phyloP scores from a whole-genome alignment of 2,329 filamentous ascomycete genomes.

The Stagonosporopsis cucurbitacearum region DNA sequence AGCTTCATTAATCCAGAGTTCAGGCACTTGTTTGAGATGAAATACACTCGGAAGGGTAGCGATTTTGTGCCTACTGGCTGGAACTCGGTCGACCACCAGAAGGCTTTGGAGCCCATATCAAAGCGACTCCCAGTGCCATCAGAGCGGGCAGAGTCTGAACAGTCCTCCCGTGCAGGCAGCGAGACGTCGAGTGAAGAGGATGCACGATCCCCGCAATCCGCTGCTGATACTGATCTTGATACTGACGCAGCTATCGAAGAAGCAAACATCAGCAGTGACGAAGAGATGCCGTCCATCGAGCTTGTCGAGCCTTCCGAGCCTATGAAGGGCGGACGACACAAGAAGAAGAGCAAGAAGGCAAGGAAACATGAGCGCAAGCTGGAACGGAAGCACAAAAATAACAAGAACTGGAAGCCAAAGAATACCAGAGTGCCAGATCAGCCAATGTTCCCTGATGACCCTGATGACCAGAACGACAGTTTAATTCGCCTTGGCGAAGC shows the following conservation, averaged over 20 bases:
- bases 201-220: constrained; percentile 36
- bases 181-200: constrained; percentile 47
- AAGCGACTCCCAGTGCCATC: constrained; percentile 52
- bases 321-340: constrained; percentile 37
- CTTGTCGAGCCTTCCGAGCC: constrained; percentile 35
- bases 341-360: constrained; percentile 43
- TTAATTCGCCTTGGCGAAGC: constrained; percentile 82
- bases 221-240: constrained; percentile 31
- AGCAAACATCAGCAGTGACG: constrained; percentile 46
- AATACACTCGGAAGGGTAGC: constrained; percentile 63
- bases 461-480: constrained; percentile 57
- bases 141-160: constrained; percentile 44
- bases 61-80: constrained; percentile 74
- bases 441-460: constrained; percentile 38
- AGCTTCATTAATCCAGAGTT: constrained; percentile 71
- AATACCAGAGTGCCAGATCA: constrained; percentile 42
- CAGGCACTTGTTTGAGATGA: constrained; percentile 72
- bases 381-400: constrained; percentile 39
- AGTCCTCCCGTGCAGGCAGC: constrained; percentile 32
- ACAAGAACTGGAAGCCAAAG: constrained; percentile 44
- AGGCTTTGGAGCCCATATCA: constrained; percentile 62
- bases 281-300: constrained; percentile 36
- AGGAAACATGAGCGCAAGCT: constrained; percentile 39
- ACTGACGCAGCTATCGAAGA: constrained; percentile 31
- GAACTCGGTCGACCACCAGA: constrained; percentile 66